Base-by-base conservation (phyloP, 2,329 filamentous ascomycete species). In the Pseudocercospora cruenta region DNA sequence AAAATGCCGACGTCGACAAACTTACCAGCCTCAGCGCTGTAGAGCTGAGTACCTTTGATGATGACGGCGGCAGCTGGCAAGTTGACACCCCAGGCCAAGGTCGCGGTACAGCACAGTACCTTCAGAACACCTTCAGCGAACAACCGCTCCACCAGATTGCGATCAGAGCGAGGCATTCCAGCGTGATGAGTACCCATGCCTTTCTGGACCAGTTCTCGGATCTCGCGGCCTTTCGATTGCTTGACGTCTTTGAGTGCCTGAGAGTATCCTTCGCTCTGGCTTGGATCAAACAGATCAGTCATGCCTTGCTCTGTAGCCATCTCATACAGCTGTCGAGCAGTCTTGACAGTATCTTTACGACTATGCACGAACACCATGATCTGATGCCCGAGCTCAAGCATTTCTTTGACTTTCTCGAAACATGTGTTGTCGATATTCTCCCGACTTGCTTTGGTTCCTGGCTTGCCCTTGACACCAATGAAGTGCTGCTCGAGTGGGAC, bases 331-430 rank as follows among this genome's bases (percentile, higher is more conserved):
- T 90, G 92, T 70, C 91, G 90, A 54, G 95, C 94, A 1, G 94
- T 96, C 68, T 91, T 87, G 71, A 96, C 88, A 0, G 96, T 99
- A 73, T 99, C 96, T 76, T 96, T 94, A 26, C 95, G 87, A 0
- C 94, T 97, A 78, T 99, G 96, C 10, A 99, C 96, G 78, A 99
- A 99, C 0, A 99, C 94, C 96, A 99, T 99, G 71, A 99, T 87
- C 78, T 99, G 95, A 74, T 99, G 95, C n/a, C 92, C 94, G 65
- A 85, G 83, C 75, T 93, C 88, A 2, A 99, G 84, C 94, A 99
- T 97, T 60, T 95, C 91, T 71, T 89, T 90, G 55, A 97, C 93
- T 77, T 99, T 99, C 71, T 98, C 94, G 76, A 96, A 99, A 0
- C 93, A 89, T 2, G 93, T 89, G 24, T 85, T 85, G 72, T 99